Percentiles rank a stretch among this genome's conserved stretches.
These are phyloP conservation scores for Nyssa sinensis DNA, from an alignment of 148 eudicot genomes.

Conservation along the genomic window DNA sequence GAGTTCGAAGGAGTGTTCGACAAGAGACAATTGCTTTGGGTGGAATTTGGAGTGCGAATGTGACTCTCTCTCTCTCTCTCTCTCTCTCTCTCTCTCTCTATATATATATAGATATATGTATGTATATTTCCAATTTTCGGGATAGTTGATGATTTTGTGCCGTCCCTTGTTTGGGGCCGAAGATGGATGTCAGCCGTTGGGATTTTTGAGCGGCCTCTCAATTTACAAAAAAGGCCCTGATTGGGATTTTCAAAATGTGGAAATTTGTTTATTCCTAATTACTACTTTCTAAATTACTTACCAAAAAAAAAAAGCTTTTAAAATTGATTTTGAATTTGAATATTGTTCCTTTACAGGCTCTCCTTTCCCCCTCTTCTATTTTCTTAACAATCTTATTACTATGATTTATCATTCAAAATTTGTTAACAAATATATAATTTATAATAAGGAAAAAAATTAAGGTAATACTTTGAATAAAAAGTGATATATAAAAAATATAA, in stretches of 20 bases:
- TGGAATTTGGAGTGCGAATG: neutral
- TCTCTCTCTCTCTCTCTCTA: neutral
- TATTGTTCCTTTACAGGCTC: no score
- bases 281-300: neutral
- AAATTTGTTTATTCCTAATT: neutral
- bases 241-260: neutral
- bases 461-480: no score
- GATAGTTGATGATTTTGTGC: conserved; percentile 20
- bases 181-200: conserved; percentile 8
- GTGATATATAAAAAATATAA: no score
- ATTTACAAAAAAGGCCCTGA: conserved; percentile 3
- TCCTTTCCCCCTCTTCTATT: no score
- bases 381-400: no score
- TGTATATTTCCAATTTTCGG: neutral
- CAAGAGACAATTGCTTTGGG: neutral
- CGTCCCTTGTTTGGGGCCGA: conserved; percentile 9
- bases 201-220: neutral
- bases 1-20: neutral
- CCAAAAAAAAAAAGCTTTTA: neutral
- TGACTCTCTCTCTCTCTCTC: neutral
- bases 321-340: no score
- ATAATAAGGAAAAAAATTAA: no score
- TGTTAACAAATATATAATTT: no score
- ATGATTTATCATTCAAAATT: no score
- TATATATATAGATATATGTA: neutral